Conservation (phyloP, 108 stramenopile species). For the Pseudonitzschia delicatissima region DNA sequence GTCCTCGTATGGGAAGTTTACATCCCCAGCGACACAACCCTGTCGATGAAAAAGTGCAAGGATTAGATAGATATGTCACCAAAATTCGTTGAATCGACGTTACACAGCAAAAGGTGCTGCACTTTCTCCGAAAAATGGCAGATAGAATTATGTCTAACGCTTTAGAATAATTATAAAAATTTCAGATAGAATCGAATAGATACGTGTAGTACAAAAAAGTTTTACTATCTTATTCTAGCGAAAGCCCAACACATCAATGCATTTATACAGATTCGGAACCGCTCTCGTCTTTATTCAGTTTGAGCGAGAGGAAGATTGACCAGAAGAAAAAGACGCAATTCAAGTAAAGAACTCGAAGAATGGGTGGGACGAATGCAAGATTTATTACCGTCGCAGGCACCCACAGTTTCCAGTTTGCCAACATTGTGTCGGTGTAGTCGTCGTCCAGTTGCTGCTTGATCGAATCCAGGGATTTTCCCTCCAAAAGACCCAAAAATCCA, state of each 20-base stretch:
- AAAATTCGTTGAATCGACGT: too few relatives aligned
- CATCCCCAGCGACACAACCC: too few relatives aligned
- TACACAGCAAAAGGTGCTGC: background rate
- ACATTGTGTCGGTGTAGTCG: slow-evolving; percentile 85
- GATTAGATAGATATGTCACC: too few relatives aligned
- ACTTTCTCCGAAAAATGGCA: background rate
- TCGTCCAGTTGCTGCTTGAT: slow-evolving; percentile 71
- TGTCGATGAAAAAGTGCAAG: too few relatives aligned
- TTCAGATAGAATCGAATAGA: too few relatives aligned
- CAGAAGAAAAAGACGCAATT: slow-evolving; percentile 94
- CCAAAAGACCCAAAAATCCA: slow-evolving; percentile 77
- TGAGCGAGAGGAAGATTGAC: slow-evolving; percentile 85
- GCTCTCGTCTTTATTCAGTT: slow-evolving; percentile 68
- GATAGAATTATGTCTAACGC: too few relatives aligned
- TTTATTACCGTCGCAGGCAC: slow-evolving; percentile 89
- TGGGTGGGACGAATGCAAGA: slow-evolving; percentile 87
- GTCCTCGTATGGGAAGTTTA: too few relatives aligned
- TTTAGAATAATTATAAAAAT: too few relatives aligned
- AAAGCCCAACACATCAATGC: background rate
- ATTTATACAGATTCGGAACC: background rate
- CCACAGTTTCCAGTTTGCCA: slow-evolving; percentile 88
- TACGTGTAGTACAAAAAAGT: background rate
- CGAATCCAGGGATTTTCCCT: slow-evolving; percentile 68
- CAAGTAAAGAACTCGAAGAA: slow-evolving; percentile 84
- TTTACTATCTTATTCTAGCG: background rate